phyloP scores from a whole-genome alignment of 345 rosid species.

The Arabidopsis arenosa region DNA sequence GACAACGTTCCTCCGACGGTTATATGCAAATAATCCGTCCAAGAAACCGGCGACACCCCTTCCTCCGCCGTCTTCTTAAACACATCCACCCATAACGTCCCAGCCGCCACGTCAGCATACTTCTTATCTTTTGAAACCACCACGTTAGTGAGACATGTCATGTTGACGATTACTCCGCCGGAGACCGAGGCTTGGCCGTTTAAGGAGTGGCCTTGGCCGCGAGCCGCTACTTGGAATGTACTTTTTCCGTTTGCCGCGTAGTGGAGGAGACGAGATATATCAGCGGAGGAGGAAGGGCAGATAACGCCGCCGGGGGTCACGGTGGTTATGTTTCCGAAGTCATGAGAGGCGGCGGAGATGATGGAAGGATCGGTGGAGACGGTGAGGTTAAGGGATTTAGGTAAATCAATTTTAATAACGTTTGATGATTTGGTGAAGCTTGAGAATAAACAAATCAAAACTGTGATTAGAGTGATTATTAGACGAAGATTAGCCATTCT shows the following conservation, averaged over 20 bases:
- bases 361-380: conserved; percentile 52
- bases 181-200: conserved; percentile 79
- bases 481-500: conserved; percentile 36
- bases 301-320: conserved; percentile 68
- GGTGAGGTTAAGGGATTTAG: conserved; percentile 40
- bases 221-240: conserved; percentile 67
- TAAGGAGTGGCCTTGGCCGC: conserved; percentile 87
- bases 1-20: conserved; percentile 95
- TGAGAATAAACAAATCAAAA: conserved; percentile 15
- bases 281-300: conserved; percentile 58
- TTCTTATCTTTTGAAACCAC: conserved; percentile 51
- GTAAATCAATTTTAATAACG: conserved; percentile 22
- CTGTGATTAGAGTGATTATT: conserved; percentile 30
- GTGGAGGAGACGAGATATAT: conserved; percentile 55
- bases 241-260: conserved; percentile 50
- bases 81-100: conserved; percentile 84
- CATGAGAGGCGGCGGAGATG: conserved; percentile 58
- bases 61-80: conserved; percentile 57
- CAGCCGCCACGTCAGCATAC: conserved; percentile 79
- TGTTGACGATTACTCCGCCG: conserved; percentile 76
- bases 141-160: conserved; percentile 58
- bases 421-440: conserved; percentile 32
- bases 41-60: conserved; percentile 84
- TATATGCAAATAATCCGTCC: conserved; percentile 88
- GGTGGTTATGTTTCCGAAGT: conserved; percentile 65